These are phyloP conservation scores for Yamadazyma tumulicola DNA, from an alignment of 805 yeast species.

Conservation along the genomic window DNA sequence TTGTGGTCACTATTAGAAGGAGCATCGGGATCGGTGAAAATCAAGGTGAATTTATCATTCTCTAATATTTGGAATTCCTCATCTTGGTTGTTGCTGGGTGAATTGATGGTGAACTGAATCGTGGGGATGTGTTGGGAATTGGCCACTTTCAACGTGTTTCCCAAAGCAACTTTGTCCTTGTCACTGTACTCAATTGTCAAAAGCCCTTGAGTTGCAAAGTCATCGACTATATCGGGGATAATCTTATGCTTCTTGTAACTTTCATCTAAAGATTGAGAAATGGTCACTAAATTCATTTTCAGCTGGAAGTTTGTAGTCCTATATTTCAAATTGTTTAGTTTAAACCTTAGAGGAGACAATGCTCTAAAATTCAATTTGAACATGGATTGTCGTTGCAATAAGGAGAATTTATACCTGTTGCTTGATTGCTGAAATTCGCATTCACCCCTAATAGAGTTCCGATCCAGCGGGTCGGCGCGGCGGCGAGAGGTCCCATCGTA, in stretches of 20 bases:
- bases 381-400: background rate
- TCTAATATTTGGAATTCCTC: slow-evolving; percentile 38
- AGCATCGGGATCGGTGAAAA: slow-evolving; percentile 92
- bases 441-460: background rate
- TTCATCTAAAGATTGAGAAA: slow-evolving; percentile 53
- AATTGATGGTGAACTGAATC: slow-evolving; percentile 61
- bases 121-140: slow-evolving; percentile 68
- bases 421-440: background rate
- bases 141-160: slow-evolving; percentile 62
- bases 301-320: too few relatives aligned
- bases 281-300: slow-evolving; percentile 46
- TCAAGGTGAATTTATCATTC: slow-evolving; percentile 63
- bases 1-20: slow-evolving; percentile 78
- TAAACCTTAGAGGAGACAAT: background rate
- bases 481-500: too few relatives aligned
- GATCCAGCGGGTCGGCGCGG: too few relatives aligned
- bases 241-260: slow-evolving; percentile 46
- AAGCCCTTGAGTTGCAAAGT: slow-evolving; percentile 49
- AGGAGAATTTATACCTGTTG: background rate
- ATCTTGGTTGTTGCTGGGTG: slow-evolving; percentile 35
- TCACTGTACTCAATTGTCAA: slow-evolving; percentile 56
- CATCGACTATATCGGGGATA: slow-evolving; percentile 51
- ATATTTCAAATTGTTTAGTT: too few relatives aligned
- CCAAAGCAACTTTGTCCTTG: slow-evolving; percentile 70
- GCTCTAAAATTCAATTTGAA: background rate